phyloP scores from a whole-genome alignment of 768 basidiomycete genomes.

The Kwoniella dejecticola region DNA sequence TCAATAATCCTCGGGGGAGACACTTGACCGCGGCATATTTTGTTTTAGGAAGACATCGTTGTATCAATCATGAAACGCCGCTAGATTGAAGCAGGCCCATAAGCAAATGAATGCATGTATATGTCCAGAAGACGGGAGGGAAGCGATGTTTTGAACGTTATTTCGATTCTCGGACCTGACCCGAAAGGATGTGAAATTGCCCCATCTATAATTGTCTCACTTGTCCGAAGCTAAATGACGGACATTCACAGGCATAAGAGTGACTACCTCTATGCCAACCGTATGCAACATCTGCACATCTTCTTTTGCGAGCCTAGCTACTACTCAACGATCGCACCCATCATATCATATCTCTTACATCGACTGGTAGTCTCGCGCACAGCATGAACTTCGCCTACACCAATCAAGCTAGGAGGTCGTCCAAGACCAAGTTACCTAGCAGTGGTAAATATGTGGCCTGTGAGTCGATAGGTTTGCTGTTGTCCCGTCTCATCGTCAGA shows the following conservation, averaged over 20 bases:
- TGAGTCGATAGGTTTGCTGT: background rate
- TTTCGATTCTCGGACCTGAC: too few relatives aligned
- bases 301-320: background rate
- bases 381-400: conserved; percentile 16
- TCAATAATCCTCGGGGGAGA: too few relatives aligned
- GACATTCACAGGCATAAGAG: background rate
- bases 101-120: too few relatives aligned
- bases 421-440: conserved; percentile 16
- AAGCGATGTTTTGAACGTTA: background rate
- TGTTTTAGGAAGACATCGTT: too few relatives aligned
- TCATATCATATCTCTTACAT: background rate
- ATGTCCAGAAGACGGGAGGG: background rate
- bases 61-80: too few relatives aligned
- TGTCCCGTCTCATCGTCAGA: too few relatives aligned
- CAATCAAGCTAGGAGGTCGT: conserved; percentile 14
- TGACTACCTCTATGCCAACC: background rate
- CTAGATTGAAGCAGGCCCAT: too few relatives aligned
- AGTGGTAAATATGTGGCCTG: conserved; percentile 17
- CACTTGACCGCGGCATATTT: too few relatives aligned
- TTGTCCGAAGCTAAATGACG: conserved; percentile 2
- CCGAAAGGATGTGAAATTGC: background rate
- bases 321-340: background rate
- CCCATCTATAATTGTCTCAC: background rate
- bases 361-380: background rate
- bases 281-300: background rate